A percentile compares a stretch with the other conserved stretches of the same genome.
phyloP scores from a whole-genome alignment of 2,329 filamentous ascomycete species.

The Trichophyton mentagrophytes region DNA sequence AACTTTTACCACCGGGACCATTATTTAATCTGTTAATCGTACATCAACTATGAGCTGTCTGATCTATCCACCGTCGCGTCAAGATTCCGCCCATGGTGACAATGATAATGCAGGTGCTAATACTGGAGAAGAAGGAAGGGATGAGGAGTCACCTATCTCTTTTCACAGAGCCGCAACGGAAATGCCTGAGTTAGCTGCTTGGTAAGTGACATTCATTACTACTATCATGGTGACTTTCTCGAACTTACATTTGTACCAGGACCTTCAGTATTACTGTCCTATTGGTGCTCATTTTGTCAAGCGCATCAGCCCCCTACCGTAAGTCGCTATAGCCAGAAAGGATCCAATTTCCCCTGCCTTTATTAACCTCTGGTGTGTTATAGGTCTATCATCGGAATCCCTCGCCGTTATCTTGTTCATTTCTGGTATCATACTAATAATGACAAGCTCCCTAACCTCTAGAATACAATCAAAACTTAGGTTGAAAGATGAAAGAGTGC shows the following conservation, averaged over 20 bases:
- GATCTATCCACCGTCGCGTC: not conserved
- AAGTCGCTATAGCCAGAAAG: not conserved
- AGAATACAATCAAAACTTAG: not conserved
- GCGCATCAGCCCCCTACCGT: not conserved
- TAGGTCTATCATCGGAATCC: conserved; percentile 37
- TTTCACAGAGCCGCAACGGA: too few relatives aligned
- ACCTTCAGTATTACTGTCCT: not conserved
- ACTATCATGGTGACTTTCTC: not conserved
- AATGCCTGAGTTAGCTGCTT: not conserved
- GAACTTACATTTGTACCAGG: not conserved
- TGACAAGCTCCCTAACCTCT: conserved; percentile 24
- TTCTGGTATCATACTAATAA: conserved; percentile 27
- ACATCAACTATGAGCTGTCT: not conserved
- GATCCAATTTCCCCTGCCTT: not conserved
- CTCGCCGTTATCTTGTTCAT: conserved; percentile 30
- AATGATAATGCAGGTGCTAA: too few relatives aligned
- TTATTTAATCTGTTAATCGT: not conserved
- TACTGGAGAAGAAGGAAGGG: too few relatives aligned
- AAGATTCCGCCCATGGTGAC: not conserved
- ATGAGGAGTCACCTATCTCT: too few relatives aligned
- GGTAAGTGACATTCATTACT: not conserved
- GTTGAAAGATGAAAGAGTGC: not conserved
- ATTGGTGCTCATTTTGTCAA: not conserved
- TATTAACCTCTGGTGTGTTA: not conserved
- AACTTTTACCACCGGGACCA: not conserved